Conservation (phyloP, 345 rosid genomes). For the Hibiscus trionum region DNA sequence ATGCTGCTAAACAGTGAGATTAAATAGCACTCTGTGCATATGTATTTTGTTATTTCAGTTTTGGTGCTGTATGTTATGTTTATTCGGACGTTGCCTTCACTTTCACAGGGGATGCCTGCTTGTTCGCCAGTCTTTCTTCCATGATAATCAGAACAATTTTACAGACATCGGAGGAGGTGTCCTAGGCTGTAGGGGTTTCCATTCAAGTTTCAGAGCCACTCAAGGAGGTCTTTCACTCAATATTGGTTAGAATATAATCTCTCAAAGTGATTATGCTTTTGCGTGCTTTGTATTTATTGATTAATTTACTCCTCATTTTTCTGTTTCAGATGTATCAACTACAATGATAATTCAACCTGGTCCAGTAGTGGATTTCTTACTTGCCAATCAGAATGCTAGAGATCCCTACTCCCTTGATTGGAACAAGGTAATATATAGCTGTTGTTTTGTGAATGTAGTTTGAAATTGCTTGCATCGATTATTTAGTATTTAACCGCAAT, state of each 20-base stretch:
- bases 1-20: conserved; percentile 77
- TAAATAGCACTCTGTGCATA: not conserved
- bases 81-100: not conserved
- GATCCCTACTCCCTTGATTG: conserved; percentile 62
- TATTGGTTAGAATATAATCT: conserved; percentile 41
- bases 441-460: not conserved
- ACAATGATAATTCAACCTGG: conserved; percentile 86
- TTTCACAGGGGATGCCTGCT: conserved; percentile 82
- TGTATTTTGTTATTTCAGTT: not conserved
- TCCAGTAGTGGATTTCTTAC: conserved; percentile 61
- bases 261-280: not conserved
- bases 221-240: conserved; percentile 89
- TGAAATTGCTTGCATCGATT: not conserved
- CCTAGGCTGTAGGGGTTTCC: conserved; percentile 73
- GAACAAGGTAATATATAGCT: conserved; percentile 47
- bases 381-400: conserved; percentile 53
- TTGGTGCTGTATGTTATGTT: not conserved
- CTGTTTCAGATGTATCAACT: conserved; percentile 66
- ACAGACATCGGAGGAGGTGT: conserved; percentile 76
- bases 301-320: not conserved
- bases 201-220: conserved; percentile 73
- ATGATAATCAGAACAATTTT: conserved; percentile 63
- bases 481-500: not conserved
- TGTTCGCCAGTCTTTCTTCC: conserved; percentile 83
- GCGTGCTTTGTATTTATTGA: not conserved